Evolutionary conservation across 805 yeast species (phyloP), one percentile per base, ranked within the genome.

Genomic region (Spathaspora sp.): DNA sequence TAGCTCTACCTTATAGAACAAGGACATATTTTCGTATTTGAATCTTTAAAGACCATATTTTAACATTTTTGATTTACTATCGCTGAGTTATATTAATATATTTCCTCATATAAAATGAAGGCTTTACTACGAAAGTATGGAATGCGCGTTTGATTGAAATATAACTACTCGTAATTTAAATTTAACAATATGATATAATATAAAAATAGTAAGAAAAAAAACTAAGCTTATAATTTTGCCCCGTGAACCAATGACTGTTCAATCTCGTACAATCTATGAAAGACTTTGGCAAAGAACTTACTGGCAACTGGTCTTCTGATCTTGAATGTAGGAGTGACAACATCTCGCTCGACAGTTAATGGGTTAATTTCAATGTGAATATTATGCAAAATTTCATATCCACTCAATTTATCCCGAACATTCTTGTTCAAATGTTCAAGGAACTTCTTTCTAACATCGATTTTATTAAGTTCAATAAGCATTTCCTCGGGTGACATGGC

Each of bases 281-380:
- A 49, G 2, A 51, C 49, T 5, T 46, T 40, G 3, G 46, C 49
- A 48, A 59, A 64, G 47, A 52, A 62, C 54, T 59, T 61, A 16
- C 59, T 42, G 28, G 68, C 68, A 11, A 64, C 43, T 2, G 60
- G 65, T 49, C 74, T 69, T 62, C 74, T 75, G 52, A 78, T 60
- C 57, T 78, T 78, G 60, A 77, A 59, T 4, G 91, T 85, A 26
- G 90, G 90, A 1, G 91, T 86, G 26, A 85, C 66, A 2, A 80
- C 79, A 42, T 81, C 85, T 49, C 82, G 80, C 40, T 77, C 83
- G 10, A 82, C 69, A 28, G 74, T 81, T 54, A 72, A 61, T 9
- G 72, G 74, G 42, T 67, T 65, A 44, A 65, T 55, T 16, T 60
- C 66, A 44, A 64, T 56, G 26, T 52, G 51, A 29, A 68, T 54